phyloP scores from a whole-genome alignment of 805 yeast species.

The Candida lessepsii region DNA sequence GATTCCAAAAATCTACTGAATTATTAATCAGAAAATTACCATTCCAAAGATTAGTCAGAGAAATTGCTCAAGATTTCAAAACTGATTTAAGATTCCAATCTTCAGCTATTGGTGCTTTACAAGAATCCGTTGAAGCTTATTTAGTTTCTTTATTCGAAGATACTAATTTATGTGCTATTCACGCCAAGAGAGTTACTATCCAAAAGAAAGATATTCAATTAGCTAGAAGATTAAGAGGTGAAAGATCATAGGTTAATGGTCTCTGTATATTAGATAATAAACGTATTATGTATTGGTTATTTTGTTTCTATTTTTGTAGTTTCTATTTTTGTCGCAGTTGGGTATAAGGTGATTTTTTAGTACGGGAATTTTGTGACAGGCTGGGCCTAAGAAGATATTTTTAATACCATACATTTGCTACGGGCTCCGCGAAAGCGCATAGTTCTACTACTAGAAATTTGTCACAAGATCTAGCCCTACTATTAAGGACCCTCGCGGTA shows the following conservation, averaged over 20 bases:
- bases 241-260: conserved; percentile 33
- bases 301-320: background rate
- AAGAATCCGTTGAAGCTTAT: conserved; percentile 49
- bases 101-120: conserved; percentile 48
- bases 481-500: too few relatives aligned
- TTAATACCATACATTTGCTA: too few relatives aligned
- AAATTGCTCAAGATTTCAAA: conserved; percentile 48
- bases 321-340: background rate
- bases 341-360: too few relatives aligned
- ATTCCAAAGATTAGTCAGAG: conserved; percentile 49
- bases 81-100: conserved; percentile 48
- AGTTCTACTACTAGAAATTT: too few relatives aligned
- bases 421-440: too few relatives aligned
- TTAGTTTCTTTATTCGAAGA: conserved; percentile 47
- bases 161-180: conserved; percentile 49
- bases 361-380: too few relatives aligned
- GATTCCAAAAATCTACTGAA: conserved; percentile 48
- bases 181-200: conserved; percentile 49
- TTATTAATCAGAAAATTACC: conserved; percentile 48
- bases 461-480: background rate
- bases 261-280: conserved; percentile 8
- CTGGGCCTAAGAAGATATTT: too few relatives aligned
- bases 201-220: conserved; percentile 49
- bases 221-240: conserved; percentile 51
- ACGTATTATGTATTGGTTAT: conserved; percentile 1